phyloP scores from a whole-genome alignment of 352 stramenopile genomes.

The Poterioochromonas sp. region DNA sequence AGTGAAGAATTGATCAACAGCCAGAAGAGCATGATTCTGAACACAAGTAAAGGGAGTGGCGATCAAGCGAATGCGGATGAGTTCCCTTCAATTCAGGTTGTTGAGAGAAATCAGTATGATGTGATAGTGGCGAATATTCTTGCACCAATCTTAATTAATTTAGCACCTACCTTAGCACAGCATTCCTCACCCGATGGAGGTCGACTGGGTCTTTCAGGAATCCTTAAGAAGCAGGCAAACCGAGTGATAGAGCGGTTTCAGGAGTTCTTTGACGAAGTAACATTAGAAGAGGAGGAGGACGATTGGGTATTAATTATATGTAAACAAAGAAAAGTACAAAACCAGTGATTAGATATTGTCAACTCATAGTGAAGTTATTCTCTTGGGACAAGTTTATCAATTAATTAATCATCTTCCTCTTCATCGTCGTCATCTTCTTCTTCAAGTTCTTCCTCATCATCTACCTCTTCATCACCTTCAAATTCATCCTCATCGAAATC shows the following conservation, averaged over 20 bases:
- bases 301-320: slow-evolving; percentile 35
- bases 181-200: slow-evolving; percentile 27
- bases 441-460: neutral
- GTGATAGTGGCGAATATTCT: slow-evolving; percentile 41
- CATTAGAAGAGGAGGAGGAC: neutral
- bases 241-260: slow-evolving; percentile 54
- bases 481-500: slow-evolving; percentile 34
- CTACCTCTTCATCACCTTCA: slow-evolving; percentile 28
- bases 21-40: slow-evolving; percentile 52
- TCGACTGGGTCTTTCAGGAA: slow-evolving; percentile 33
- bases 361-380: too few relatives aligned
- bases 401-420: neutral
- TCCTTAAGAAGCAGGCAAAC: slow-evolving; percentile 64
- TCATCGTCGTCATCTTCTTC: neutral
- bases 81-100: slow-evolving; percentile 61
- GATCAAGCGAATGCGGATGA: neutral
- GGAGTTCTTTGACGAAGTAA: slow-evolving; percentile 7
- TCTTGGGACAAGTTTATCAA: too few relatives aligned
- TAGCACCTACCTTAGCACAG: slow-evolving; percentile 4
- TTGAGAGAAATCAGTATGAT: slow-evolving; percentile 58
- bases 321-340: too few relatives aligned
- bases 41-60: neutral
- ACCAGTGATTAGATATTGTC: too few relatives aligned
- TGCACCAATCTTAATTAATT: slow-evolving; percentile 21
- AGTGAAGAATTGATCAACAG: neutral